Conservation (phyloP, 306 rosid genomes). For the Cucumis melo region DNA sequence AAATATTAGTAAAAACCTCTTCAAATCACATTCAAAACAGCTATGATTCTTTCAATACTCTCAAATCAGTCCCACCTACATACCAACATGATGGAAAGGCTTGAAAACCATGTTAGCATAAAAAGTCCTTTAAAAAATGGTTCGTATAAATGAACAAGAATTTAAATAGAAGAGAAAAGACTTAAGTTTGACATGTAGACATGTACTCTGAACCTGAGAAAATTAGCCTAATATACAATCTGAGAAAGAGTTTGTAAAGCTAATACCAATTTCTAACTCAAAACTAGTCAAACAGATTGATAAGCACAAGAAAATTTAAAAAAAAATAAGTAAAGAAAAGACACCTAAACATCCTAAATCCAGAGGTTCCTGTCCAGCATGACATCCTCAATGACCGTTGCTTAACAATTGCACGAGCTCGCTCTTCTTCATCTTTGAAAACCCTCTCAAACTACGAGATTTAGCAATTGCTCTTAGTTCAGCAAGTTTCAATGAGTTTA, state of each 20-base stretch:
- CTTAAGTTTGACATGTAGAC: neutral
- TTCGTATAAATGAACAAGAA: neutral
- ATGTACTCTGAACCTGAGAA: neutral
- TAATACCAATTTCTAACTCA: neutral
- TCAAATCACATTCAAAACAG: too few species aligned
- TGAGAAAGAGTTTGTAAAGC: neutral
- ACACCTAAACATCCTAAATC: neutral
- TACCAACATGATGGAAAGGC: too few species aligned
- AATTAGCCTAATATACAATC: neutral
- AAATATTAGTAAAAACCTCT: too few species aligned
- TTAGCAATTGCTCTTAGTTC: constrained; percentile 82
- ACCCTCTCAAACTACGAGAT: constrained; percentile 68
- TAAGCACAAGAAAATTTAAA: neutral
- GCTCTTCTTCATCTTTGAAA: constrained; percentile 77
- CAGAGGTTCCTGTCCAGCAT: neutral
- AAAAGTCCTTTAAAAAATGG: neutral
- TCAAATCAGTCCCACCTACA: too few species aligned
- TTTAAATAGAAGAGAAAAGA: neutral
- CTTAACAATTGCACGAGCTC: constrained; percentile 59
- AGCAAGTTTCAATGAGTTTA: constrained; percentile 47
- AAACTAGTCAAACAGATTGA: neutral
- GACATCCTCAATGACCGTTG: constrained; percentile 11
- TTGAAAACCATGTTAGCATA: neutral
- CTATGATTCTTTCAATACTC: too few species aligned
- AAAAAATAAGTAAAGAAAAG: neutral